Percentiles rank a stretch among this genome's conserved stretches.
phyloP scores from a whole-genome alignment of 352 stramenopile genomes.

The Globisporangium orthogonon region DNA sequence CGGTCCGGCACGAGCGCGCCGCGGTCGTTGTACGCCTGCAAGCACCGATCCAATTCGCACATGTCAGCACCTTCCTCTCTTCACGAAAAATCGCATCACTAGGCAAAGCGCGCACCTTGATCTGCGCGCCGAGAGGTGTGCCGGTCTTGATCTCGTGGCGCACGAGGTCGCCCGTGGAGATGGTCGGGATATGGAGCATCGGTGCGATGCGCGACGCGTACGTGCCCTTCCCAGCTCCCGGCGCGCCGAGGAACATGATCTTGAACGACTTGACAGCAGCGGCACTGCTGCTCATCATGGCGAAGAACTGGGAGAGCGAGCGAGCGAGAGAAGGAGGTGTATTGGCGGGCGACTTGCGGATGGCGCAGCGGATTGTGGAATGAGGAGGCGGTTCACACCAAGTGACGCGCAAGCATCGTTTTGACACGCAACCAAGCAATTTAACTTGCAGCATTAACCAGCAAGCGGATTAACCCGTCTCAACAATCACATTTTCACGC shows the following conservation, averaged over 20 bases:
- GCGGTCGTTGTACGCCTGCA: constrained; percentile 76
- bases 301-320: background rate
- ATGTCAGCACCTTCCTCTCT: background rate
- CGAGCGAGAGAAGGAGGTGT: background rate
- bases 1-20: constrained; percentile 82
- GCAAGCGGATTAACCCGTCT: no score
- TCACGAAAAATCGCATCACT: background rate
- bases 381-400: background rate
- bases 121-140: constrained; percentile 60
- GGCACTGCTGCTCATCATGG: constrained; percentile 5
- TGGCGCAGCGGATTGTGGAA: background rate
- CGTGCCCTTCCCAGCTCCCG: constrained; percentile 87
- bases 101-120: constrained; percentile 40
- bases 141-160: constrained; percentile 84
- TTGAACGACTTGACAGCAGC: constrained; percentile 34
- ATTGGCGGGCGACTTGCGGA: background rate
- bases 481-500: no score
- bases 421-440: no score
- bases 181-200: constrained; percentile 82
- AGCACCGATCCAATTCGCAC: background rate
- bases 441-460: no score
- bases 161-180: constrained; percentile 87
- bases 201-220: constrained; percentile 85
- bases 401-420: background rate
- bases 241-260: constrained; percentile 89